A percentile compares a stretch with the other conserved stretches of the same genome.
Conservation (phyloP, 2,329 filamentous ascomycete genomes). For the Cercospora sp. region DNA sequence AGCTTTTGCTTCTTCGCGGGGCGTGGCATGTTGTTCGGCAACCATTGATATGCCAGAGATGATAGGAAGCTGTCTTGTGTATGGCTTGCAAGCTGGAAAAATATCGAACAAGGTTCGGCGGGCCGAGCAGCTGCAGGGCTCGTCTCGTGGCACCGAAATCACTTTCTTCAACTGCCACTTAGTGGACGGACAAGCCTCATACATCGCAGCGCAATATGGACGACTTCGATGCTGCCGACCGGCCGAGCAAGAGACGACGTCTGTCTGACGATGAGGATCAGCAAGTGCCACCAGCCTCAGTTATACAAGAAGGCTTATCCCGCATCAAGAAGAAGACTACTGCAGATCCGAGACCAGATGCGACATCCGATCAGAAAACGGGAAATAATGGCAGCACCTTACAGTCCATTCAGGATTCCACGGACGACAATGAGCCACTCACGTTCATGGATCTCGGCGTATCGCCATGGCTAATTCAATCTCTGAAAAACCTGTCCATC, state of each 20-base stretch:
- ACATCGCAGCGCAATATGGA: slow-evolving; percentile 14
- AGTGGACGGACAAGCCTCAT: background rate
- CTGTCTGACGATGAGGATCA: slow-evolving; percentile 17
- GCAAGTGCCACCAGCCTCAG: background rate
- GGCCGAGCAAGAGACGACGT: slow-evolving; percentile 21
- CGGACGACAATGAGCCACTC: slow-evolving; percentile 30
- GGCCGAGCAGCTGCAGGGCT: slow-evolving; percentile 5
- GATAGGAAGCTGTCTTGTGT: background rate
- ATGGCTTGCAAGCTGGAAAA: slow-evolving; percentile 1
- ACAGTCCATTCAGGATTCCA: slow-evolving; percentile 32
- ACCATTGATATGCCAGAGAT: background rate
- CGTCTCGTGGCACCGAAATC: background rate
- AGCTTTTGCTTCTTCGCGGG: slow-evolving; percentile 39
- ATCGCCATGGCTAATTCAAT: slow-evolving; percentile 74
- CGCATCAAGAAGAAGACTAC: slow-evolving; percentile 12
- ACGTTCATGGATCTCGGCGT: slow-evolving; percentile 39
- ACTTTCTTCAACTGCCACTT: background rate
- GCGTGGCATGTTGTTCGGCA: slow-evolving; percentile 18
- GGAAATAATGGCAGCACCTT: background rate
- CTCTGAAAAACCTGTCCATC: slow-evolving; percentile 76
- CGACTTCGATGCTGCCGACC: slow-evolving; percentile 5
- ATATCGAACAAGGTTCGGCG: slow-evolving; percentile 10
- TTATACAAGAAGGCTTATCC: slow-evolving; percentile 7
- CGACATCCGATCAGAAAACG: background rate
- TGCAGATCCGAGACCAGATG: background rate